Evolutionary conservation across 176 grass and related monocot genomes (phyloP).

Genomic region (Bromus sterilis): DNA sequence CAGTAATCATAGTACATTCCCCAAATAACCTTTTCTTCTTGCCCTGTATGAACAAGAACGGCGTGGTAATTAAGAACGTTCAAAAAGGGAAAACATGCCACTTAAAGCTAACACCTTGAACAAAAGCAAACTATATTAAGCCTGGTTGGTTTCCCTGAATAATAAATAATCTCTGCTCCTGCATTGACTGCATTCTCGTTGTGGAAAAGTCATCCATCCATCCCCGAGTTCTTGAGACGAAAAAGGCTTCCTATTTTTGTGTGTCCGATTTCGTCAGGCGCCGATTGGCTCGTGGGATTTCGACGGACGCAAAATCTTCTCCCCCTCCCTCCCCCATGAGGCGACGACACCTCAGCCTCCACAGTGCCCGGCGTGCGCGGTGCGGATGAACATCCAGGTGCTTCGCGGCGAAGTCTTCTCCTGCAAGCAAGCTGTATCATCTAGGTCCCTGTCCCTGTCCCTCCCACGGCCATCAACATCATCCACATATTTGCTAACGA

Average conservation of each 20-base stretch:
- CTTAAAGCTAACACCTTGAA: too few species aligned
- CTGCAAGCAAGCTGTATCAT: neutral
- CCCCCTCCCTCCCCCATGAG: neutral
- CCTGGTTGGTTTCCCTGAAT: too few species aligned
- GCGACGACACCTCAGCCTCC: neutral
- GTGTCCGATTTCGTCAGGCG: neutral
- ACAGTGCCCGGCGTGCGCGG: neutral
- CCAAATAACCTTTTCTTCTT: too few species aligned
- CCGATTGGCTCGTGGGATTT: neutral
- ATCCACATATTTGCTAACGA: neutral
- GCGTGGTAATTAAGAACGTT: too few species aligned
- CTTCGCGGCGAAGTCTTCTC: neutral
- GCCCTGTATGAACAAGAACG: too few species aligned
- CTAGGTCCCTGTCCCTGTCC: too few species aligned
- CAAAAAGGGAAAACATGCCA: too few species aligned
- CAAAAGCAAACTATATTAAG: too few species aligned
- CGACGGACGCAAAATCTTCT: neutral
- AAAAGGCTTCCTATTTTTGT: too few species aligned
- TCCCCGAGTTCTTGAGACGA: too few species aligned
- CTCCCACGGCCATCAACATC: neutral
- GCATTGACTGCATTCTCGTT: neutral
- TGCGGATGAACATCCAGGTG: neutral
- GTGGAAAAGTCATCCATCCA: neutral
- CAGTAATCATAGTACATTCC: too few species aligned
- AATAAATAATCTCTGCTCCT: neutral